Conservation (phyloP, 2,329 filamentous ascomycete genomes). For the Elsinoe ampelina region DNA sequence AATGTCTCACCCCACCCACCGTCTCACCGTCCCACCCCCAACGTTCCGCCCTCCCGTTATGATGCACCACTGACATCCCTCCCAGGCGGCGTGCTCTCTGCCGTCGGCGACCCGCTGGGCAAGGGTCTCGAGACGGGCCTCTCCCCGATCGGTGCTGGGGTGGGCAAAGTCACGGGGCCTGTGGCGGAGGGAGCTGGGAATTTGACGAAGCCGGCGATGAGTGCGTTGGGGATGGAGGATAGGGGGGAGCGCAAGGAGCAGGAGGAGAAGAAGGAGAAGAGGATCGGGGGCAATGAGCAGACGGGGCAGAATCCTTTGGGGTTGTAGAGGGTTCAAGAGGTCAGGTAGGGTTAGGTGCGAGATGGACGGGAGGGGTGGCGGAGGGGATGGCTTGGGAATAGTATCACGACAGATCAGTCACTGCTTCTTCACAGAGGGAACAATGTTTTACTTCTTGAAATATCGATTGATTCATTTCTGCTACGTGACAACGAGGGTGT, state of each 20-base stretch:
- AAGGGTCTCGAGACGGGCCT: conserved; percentile 26
- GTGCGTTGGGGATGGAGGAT: conserved; percentile 19
- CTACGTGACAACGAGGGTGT: not conserved
- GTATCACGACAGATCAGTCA: conserved; percentile 3
- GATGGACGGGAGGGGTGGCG: not conserved
- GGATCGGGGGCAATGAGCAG: conserved; percentile 28
- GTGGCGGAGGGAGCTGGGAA: conserved; percentile 22
- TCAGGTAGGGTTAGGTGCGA: too few species aligned
- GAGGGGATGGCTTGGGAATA: not conserved
- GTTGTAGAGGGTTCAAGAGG: conserved; percentile 17
- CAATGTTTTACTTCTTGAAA: not conserved
- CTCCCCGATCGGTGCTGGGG: conserved; percentile 24
- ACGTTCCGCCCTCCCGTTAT: too few species aligned
- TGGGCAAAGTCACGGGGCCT: conserved; percentile 23
- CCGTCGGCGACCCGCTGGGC: conserved; percentile 27
- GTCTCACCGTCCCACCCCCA: too few species aligned
- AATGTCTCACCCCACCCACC: too few species aligned
- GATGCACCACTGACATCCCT: not conserved
- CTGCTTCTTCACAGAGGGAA: not conserved
- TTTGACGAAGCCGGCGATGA: conserved; percentile 21
- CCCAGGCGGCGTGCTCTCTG: conserved; percentile 20
- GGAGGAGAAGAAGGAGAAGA: conserved; percentile 22
- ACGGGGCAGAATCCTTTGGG: conserved; percentile 29
- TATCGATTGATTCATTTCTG: not conserved
- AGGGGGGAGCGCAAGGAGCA: conserved; percentile 20